Evolutionary conservation across 192 early-diverging fungal genomes (phyloP), one percentile per base, ranked within the genome.

Genomic region (Endogone sp.): DNA sequence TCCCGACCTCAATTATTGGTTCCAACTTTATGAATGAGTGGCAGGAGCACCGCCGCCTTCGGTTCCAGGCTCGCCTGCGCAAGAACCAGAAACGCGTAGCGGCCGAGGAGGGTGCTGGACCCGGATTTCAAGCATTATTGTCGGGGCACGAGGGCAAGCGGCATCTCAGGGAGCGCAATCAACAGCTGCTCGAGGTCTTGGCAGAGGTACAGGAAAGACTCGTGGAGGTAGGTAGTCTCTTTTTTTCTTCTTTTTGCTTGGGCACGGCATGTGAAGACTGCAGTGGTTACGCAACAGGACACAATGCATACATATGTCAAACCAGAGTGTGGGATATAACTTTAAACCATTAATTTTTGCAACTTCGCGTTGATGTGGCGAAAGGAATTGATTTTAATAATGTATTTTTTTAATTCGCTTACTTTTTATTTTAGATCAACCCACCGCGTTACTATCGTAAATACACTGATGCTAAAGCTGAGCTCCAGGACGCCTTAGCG

Each of bases 1-100:
- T 86, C 49, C 84, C 82, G 29, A 82, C 84, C 3, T 82, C 82
- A 2, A 86, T 86, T 55, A 84, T 86, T 23, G 81, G 82, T 2
- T 84, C 80, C 62, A 84, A 84, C 67, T 84, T 86, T 71, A 75
- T 75, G 6, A 72, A 49, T 49, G 84, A 86, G 65, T 84, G 80
- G 82, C 13, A 24, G 1, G 21, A 31, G 29, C 55, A 23, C 11
- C 67, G 49, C 22, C 67, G 67, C 6, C 3, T 69, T 16, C 60
- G 20, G 55, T 37, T 57, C 54, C 66, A 55, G 57, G 26, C n/a
- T 20, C 32, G 49, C 24, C 21, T 73, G 9, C 56, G 24, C 3
- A 16, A 63, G 62, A 54, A 58, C 27, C 66, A 65, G 64, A 31
- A 69, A 32, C 21, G 24, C 23, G 8, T 26, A 3, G 13, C 11